Percentiles rank a stretch among this genome's conserved stretches.
Conservation (phyloP, 495 filamentous ascomycete species). For the Aspergillus campestris region DNA sequence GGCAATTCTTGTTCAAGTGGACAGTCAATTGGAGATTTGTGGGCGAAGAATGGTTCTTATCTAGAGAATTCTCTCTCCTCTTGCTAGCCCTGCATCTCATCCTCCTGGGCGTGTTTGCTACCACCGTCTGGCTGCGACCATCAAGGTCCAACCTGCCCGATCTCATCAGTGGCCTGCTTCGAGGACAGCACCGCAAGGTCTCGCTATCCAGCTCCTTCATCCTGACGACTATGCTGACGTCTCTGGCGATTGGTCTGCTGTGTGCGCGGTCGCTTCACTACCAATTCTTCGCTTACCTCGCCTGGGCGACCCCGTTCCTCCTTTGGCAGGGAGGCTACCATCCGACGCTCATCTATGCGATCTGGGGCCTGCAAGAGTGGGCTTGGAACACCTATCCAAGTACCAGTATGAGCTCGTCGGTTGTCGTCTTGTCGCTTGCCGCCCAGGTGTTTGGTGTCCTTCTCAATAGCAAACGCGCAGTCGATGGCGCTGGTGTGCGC, state of each 20-base stretch:
- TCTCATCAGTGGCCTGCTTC: slow-evolving; percentile 44
- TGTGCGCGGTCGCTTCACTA: slow-evolving; percentile 92
- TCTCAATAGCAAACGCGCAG: slow-evolving; percentile 14
- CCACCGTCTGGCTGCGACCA: slow-evolving; percentile 49
- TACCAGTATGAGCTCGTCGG: slow-evolving; percentile 65
- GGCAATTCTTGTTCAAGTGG: slow-evolving; percentile 93
- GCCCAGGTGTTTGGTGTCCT: slow-evolving; percentile 48
- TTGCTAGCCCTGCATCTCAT: slow-evolving; percentile 62
- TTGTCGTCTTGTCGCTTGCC: slow-evolving; percentile 65
- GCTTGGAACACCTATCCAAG: slow-evolving; percentile 97
- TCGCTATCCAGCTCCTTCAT: slow-evolving; percentile 66
- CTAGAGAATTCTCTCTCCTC: slow-evolving; percentile 56
- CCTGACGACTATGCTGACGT: slow-evolving; percentile 67
- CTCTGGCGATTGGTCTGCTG: slow-evolving; percentile 76
- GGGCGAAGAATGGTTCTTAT: slow-evolving; percentile 73
- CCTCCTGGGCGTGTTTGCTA: slow-evolving; percentile 53
- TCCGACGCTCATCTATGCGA: slow-evolving; percentile 56
- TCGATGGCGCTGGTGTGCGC: slow-evolving; percentile 8
- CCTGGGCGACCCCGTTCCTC: slow-evolving; percentile 86
- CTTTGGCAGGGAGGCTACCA: slow-evolving; percentile 75
- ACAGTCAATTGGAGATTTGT: slow-evolving; percentile 98
- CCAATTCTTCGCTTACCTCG: slow-evolving; percentile 92
- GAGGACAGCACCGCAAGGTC: slow-evolving; percentile 45
- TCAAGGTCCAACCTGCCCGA: slow-evolving; percentile 34
- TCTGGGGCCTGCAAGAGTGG: slow-evolving; percentile 89